These are phyloP conservation scores for Mycena sp. DNA, from an alignment of 1,284 basidiomycete species.

Conservation along the genomic window DNA sequence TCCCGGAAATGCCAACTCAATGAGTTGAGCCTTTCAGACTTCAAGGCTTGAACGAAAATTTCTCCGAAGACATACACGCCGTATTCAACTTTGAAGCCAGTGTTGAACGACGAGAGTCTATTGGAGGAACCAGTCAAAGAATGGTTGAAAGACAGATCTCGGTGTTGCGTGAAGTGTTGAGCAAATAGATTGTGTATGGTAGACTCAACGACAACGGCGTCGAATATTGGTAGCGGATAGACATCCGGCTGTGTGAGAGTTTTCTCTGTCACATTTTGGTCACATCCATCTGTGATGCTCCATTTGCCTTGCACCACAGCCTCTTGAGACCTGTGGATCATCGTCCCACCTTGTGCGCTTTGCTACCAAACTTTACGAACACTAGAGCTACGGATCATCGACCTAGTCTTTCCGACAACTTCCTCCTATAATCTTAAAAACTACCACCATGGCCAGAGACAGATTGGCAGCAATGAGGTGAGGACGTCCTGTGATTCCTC, in stretches of 20 bases:
- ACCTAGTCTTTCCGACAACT: too few species aligned
- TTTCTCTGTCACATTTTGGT: too few species aligned
- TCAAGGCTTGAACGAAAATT: conserved; percentile 78
- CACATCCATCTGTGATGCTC: too few species aligned
- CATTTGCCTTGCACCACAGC: conserved; percentile 2
- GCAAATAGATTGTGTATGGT: conserved; percentile 36
- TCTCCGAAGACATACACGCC: conserved; percentile 81
- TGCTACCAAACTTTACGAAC: conserved; percentile 19
- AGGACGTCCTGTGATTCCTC: conserved; percentile 33
- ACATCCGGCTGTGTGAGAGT: too few species aligned
- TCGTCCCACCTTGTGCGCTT: conserved; percentile 13
- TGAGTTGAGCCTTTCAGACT: conserved; percentile 84
- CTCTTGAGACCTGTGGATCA: conserved; percentile 4
- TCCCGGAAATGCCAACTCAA: conserved; percentile 83
- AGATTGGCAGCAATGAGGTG: conserved; percentile 86
- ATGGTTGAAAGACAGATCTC: conserved; percentile 90
- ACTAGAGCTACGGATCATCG: conserved; percentile 14
- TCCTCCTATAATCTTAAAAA: conserved; percentile 15
- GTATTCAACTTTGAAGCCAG: conserved; percentile 95
- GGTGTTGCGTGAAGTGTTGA: conserved; percentile 66
- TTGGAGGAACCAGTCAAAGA: conserved; percentile 89
- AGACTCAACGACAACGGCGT: too few species aligned
- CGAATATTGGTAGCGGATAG: not conserved
- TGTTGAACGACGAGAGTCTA: conserved; percentile 93
- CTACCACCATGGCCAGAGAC: conserved; percentile 75